A percentile compares a stretch with the other conserved stretches of the same genome.
Evolutionary conservation across 257 asterid species (phyloP).

Genomic region (Asclepias syriaca): DNA sequence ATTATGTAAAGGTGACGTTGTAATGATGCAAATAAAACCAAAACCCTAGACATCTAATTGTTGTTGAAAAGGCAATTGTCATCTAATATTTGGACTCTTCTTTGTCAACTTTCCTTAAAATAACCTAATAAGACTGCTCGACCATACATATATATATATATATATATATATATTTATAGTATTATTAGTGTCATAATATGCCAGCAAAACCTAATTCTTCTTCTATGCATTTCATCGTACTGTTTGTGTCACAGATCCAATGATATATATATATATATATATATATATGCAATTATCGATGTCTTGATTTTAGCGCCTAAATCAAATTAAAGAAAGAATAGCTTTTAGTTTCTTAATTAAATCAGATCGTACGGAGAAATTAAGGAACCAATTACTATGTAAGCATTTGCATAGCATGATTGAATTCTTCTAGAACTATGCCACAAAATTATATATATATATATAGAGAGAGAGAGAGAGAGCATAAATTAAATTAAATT

Average conservation of each 20-base stretch:
- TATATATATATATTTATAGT: too few relatives aligned
- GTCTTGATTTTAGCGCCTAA: neutral
- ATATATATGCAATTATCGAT: neutral
- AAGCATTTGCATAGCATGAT: slow-evolving; percentile 11
- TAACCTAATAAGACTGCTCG: too few relatives aligned
- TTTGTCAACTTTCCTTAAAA: neutral
- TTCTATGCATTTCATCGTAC: too few relatives aligned
- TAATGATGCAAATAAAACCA: neutral
- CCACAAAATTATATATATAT: too few relatives aligned
- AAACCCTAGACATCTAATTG: neutral
- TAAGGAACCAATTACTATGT: neutral
- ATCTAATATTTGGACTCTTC: neutral
- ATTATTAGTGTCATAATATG: too few relatives aligned
- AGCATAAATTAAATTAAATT: neutral
- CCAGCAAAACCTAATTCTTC: too few relatives aligned
- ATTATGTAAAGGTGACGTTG: neutral
- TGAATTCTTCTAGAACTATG: slow-evolving; percentile 10
- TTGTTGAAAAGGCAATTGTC: neutral
- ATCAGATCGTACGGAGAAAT: neutral
- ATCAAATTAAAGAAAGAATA: neutral
- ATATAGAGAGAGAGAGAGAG: too few relatives aligned
- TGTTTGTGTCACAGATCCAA: too few relatives aligned
- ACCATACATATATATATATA: too few relatives aligned
- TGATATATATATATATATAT: too few relatives aligned
- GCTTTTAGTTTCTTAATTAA: neutral